Evolutionary conservation across 495 filamentous ascomycete species (phyloP).

Genomic region (Ramalina peruviana): DNA sequence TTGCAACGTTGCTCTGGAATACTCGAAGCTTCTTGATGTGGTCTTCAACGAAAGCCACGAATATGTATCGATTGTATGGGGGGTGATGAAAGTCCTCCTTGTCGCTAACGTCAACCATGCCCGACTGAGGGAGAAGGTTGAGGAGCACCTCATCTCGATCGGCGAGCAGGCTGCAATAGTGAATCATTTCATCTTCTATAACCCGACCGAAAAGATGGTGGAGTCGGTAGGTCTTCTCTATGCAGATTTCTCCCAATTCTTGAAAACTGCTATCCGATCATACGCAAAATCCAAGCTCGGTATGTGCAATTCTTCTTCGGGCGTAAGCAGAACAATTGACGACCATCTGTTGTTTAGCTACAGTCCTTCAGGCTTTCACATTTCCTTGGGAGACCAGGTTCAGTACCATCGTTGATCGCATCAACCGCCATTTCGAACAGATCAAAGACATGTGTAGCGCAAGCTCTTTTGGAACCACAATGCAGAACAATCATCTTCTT

Average conservation of each 20-base stretch:
- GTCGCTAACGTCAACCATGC: conserved; percentile 11
- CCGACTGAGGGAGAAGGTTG: conserved; percentile 8
- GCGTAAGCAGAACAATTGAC: background rate
- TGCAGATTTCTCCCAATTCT: conserved; percentile 9
- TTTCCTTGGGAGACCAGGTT: conserved; percentile 13
- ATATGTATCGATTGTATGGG: conserved; percentile 9
- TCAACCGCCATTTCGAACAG: conserved; percentile 3
- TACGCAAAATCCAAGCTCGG: conserved; percentile 5
- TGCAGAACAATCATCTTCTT: conserved; percentile 1
- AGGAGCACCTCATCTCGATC: conserved; percentile 4
- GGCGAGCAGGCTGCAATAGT: conserved; percentile 9
- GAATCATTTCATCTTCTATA: conserved; percentile 10
- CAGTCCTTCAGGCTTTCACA: conserved; percentile 3
- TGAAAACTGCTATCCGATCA: conserved; percentile 8
- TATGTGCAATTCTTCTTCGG: background rate
- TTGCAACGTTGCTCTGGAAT: conserved; percentile 10
- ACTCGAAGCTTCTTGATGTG: conserved; percentile 13
- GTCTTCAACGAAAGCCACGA: conserved; percentile 8
- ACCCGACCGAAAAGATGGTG: conserved; percentile 12
- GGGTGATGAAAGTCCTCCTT: conserved; percentile 9
- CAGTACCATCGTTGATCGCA: conserved; percentile 1
- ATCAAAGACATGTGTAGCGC: conserved; percentile 8
- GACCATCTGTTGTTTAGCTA: background rate
- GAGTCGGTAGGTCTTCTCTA: conserved; percentile 10
- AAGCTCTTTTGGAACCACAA: conserved; percentile 2